Evolutionary conservation across 2,329 filamentous ascomycete species (phyloP).

Genomic region (Pleomassaria siparia): DNA sequence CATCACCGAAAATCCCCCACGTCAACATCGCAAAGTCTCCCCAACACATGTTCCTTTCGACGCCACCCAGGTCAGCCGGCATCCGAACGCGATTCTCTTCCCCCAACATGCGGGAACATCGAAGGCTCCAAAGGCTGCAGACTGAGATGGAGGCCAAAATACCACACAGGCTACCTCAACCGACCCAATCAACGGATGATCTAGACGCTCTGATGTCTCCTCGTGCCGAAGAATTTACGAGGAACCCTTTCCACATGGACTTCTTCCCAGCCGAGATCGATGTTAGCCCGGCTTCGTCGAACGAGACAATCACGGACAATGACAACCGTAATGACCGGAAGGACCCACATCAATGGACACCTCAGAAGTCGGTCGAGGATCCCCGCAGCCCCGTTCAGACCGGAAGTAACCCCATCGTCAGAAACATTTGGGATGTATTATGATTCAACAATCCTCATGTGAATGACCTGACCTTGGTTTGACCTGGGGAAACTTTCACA

Average conservation of each 20-base stretch:
- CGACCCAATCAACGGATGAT: conserved; percentile 39
- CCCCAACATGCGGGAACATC: conserved; percentile 42
- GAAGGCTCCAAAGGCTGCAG: conserved; percentile 42
- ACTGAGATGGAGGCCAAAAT: conserved; percentile 43
- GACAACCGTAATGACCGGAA: conserved; percentile 31
- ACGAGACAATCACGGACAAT: conserved; percentile 34
- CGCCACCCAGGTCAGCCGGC: conserved; percentile 23
- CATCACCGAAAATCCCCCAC: conserved; percentile 11
- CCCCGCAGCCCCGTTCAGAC: conserved; percentile 74
- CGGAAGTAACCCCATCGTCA: conserved; percentile 72
- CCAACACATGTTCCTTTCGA: conserved; percentile 28
- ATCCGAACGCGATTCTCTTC: conserved; percentile 43
- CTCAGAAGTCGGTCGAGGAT: conserved; percentile 64
- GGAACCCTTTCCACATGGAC: conserved; percentile 45
- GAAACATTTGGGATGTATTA: conserved; percentile 77
- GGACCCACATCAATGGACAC: conserved; percentile 41
- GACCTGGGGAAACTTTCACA: background rate
- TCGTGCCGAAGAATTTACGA: conserved; percentile 71
- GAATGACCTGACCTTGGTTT: background rate
- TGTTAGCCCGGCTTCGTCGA: conserved; percentile 32
- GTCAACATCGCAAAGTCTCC: conserved; percentile 3
- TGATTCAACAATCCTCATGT: conserved; percentile 43
- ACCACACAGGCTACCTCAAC: conserved; percentile 26
- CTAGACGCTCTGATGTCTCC: conserved; percentile 67
- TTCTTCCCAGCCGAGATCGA: conserved; percentile 27